phyloP scores from a whole-genome alignment of 2,329 filamentous ascomycete species.

The Myriosclerotinia curreyana region DNA sequence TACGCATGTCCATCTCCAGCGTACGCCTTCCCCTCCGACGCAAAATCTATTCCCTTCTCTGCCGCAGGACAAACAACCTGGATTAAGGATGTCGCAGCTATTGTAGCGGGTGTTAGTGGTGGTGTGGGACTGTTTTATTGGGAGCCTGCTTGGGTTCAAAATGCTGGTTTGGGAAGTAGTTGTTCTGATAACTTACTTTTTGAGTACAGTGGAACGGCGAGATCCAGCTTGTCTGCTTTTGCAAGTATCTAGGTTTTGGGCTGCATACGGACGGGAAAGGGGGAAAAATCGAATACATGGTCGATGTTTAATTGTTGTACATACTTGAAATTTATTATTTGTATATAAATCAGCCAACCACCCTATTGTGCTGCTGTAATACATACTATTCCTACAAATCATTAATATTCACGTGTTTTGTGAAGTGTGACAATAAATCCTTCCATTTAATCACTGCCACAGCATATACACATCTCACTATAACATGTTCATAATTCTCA shows the following conservation, averaged over 20 bases:
- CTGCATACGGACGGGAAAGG: not conserved
- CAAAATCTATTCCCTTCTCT: conserved; percentile 58
- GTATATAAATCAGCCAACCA: not conserved
- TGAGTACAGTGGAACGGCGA: conserved; percentile 50
- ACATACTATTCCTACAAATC: not conserved
- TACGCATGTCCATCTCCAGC: conserved; percentile 56
- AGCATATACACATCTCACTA: not conserved
- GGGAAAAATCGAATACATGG: not conserved
- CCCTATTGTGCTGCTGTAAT: not conserved
- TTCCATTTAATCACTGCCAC: not conserved
- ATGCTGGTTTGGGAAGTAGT: conserved; percentile 61
- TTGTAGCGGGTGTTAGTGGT: conserved; percentile 51
- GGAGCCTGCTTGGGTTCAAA: conserved; percentile 70
- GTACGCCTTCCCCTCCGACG: conserved; percentile 59
- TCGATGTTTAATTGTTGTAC: not conserved
- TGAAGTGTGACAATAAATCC: not conserved
- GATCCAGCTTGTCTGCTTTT: conserved; percentile 57
- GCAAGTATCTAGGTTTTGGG: conserved; percentile 23
- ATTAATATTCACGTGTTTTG: not conserved
- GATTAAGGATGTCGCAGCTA: conserved; percentile 56
- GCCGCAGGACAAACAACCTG: conserved; percentile 61
- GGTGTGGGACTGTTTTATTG: conserved; percentile 67
- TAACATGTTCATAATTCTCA: not conserved
- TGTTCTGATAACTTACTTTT: conserved; percentile 65
- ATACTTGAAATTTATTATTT: conserved; percentile 1